Percentiles rank a stretch among this genome's conserved stretches.
phyloP scores from a whole-genome alignment of 192 early-diverging fungal species.

The Umbelopsis ramanniana region DNA sequence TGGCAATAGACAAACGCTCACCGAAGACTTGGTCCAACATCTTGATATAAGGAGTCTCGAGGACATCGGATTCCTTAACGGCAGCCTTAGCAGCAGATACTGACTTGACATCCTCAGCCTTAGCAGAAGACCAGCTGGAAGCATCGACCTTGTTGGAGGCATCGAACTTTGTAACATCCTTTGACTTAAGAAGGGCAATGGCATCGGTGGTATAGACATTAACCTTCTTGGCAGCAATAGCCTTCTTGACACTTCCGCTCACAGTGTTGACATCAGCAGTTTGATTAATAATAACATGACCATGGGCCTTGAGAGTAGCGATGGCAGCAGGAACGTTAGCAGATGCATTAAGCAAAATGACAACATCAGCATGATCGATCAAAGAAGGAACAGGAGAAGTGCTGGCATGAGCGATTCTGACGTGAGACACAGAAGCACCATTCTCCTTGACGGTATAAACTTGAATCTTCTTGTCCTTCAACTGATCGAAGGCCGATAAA shows the following conservation, averaged over 20 bases:
- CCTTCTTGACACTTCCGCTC: constrained; percentile 21
- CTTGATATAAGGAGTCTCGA: constrained; percentile 81
- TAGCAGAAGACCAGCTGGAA: constrained; percentile 28
- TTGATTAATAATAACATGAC: constrained; percentile 16
- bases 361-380: constrained; percentile 26
- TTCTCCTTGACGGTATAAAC: constrained; percentile 27
- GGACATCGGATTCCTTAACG: constrained; percentile 25
- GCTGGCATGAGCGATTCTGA: constrained; percentile 28
- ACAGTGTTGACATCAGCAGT: constrained; percentile 12
- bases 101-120: neutral
- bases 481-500: constrained; percentile 13
- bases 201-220: constrained; percentile 27
- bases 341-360: constrained; percentile 15
- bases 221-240: constrained; percentile 32
- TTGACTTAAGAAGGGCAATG: neutral
- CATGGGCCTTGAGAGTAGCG: constrained; percentile 17
- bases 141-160: constrained; percentile 35
- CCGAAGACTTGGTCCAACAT: constrained; percentile 81
- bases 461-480: constrained; percentile 25
- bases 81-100: neutral
- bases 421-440: constrained; percentile 29
- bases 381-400: constrained; percentile 32
- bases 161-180: constrained; percentile 24
- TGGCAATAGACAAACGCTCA: constrained; percentile 77
- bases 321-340: constrained; percentile 9